phyloP scores from a whole-genome alignment of 1,139 yeast species.

The Suhomyces taliae region DNA sequence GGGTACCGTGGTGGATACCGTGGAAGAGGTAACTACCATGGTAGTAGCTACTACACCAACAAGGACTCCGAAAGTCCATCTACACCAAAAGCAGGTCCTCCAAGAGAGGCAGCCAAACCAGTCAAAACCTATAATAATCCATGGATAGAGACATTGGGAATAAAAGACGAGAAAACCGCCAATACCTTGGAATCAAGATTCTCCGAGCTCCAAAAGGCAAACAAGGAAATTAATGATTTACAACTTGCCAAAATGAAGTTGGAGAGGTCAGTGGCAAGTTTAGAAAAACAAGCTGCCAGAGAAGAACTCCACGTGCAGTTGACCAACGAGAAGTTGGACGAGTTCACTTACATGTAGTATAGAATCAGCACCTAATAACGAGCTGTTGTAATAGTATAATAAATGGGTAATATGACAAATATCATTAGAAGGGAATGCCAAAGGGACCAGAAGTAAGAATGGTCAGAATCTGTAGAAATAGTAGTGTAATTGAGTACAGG shows the following conservation, averaged over 20 bases:
- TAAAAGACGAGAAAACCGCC: slow-evolving; percentile 18
- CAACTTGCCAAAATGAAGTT: slow-evolving; percentile 26
- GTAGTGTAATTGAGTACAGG: too few relatives aligned
- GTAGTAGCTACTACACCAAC: neutral
- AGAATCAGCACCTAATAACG: neutral
- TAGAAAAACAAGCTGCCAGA: slow-evolving; percentile 31
- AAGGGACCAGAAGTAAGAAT: too few relatives aligned
- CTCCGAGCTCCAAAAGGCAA: slow-evolving; percentile 23
- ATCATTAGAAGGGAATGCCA: too few relatives aligned
- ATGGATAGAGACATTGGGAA: slow-evolving; percentile 22
- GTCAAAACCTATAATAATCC: slow-evolving; percentile 16
- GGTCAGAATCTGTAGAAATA: too few relatives aligned
- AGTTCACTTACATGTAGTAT: slow-evolving; percentile 35
- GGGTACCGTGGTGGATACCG: slow-evolving; percentile 3
- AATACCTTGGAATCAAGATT: slow-evolving; percentile 19
- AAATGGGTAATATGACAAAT: too few relatives aligned
- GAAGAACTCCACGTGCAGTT: slow-evolving; percentile 40
- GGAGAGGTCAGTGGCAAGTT: slow-evolving; percentile 21
- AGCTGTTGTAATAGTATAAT: too few relatives aligned
- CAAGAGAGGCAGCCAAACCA: slow-evolving; percentile 4
- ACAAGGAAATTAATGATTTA: slow-evolving; percentile 27
- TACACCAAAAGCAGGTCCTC: neutral
- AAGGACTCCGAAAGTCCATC: slow-evolving; percentile 1
- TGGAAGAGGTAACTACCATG: slow-evolving; percentile 4
- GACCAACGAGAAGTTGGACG: slow-evolving; percentile 44